Evolutionary conservation across 495 filamentous ascomycete species (phyloP).

Genomic region (Articulospora tetracladia): DNA sequence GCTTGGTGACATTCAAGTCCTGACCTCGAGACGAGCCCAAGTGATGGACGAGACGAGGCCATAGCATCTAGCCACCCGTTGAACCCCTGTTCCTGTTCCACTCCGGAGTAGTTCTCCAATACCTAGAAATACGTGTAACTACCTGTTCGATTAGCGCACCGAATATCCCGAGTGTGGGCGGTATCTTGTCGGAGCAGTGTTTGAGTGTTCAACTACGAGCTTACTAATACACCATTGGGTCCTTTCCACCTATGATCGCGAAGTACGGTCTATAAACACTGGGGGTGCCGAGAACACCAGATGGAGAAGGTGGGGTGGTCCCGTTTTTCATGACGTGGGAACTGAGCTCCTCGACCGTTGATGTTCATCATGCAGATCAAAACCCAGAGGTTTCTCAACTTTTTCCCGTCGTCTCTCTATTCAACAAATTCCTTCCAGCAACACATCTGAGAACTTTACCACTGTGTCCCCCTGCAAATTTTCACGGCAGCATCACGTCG

Average conservation of each 20-base stretch:
- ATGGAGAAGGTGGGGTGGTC: neutral
- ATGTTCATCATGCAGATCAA: neutral
- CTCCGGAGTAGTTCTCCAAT: no score
- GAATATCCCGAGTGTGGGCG: no score
- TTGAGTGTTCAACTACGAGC: no score
- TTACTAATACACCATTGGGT: no score
- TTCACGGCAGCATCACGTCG: no score
- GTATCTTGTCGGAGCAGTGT: no score
- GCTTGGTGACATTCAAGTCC: neutral
- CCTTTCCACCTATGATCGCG: neutral
- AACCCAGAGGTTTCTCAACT: neutral
- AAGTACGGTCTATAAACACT: neutral
- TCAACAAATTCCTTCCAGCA: neutral
- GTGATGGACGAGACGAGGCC: neutral
- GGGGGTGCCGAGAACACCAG: neutral
- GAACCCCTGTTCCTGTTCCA: no score
- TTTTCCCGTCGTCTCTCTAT: neutral
- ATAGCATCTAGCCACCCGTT: neutral
- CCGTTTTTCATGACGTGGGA: neutral
- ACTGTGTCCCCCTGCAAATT: no score
- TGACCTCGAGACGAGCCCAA: constrained; percentile 1
- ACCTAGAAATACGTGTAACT: no score
- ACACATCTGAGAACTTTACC: no score
- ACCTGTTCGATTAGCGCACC: no score
- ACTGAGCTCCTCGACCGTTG: neutral